Conservation (phyloP, 176 grass and related monocot genomes). For the Triticum monococcum region DNA sequence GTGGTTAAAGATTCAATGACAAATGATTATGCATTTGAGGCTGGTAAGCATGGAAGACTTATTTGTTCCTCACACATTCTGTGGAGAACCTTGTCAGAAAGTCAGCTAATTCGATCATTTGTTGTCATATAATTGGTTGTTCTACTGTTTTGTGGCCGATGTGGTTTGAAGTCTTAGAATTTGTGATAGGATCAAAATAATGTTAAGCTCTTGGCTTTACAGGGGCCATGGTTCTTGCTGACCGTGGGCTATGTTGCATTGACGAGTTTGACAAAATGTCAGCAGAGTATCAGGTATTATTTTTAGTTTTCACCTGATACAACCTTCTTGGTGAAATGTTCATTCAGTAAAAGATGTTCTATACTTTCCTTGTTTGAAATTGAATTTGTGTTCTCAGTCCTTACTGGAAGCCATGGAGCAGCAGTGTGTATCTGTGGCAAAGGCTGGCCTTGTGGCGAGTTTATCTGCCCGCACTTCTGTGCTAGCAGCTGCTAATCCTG, state of each 20-base stretch:
- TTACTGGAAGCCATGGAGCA: constrained; percentile 98
- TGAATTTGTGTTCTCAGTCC: constrained; percentile 64
- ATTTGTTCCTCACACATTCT: neutral
- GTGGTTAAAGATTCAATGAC: constrained; percentile 99
- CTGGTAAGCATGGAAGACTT: constrained; percentile 54
- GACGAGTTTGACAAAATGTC: constrained; percentile 99
- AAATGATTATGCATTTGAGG: constrained; percentile 94
- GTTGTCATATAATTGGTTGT: neutral
- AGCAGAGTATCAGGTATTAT: constrained; percentile 80
- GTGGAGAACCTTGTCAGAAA: neutral
- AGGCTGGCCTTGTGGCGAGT: constrained; percentile 96
- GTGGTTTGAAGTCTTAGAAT: constrained; percentile 16
- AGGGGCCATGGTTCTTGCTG: constrained; percentile 97
- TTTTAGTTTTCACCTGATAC: constrained; percentile 8
- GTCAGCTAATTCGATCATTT: neutral
- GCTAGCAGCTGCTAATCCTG: constrained; percentile 93
- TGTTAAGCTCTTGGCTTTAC: constrained; percentile 10
- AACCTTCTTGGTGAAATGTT: constrained; percentile 16
- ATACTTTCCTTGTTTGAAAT: constrained; percentile 22
- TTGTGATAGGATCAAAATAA: neutral
- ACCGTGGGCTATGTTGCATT: constrained; percentile 89
- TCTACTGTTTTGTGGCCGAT: neutral
- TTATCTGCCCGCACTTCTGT: constrained; percentile 87
- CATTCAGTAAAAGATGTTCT: neutral
- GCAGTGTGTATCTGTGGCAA: constrained; percentile 97